These are phyloP conservation scores for Tylopilus subfusipes DNA, from an alignment of 768 basidiomycete genomes.

Conservation along the genomic window DNA sequence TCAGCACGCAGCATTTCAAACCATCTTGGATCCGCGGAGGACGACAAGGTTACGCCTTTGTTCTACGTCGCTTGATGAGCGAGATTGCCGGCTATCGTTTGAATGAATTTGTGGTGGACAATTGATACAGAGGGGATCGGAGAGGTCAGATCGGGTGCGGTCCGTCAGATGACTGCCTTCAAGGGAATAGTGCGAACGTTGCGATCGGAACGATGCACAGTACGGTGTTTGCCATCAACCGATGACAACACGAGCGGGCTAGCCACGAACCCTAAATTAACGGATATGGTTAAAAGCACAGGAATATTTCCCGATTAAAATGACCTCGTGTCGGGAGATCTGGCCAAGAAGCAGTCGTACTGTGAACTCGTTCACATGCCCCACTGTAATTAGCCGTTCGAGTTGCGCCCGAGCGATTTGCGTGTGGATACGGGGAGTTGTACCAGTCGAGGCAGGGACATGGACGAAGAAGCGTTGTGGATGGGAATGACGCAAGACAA, in stretches of 20 bases:
- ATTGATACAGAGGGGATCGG: conserved; percentile 6
- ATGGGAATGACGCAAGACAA: conserved; percentile 8
- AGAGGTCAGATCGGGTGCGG: conserved; percentile 19
- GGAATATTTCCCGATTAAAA: conserved; percentile 25
- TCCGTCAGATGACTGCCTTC: conserved; percentile 17
- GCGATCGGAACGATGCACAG: conserved; percentile 11
- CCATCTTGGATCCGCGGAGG: conserved; percentile 28
- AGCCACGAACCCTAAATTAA: conserved; percentile 29
- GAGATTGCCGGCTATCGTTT: not conserved
- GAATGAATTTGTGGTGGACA: not conserved
- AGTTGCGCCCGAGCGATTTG: conserved; percentile 18
- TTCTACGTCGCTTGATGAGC: conserved; percentile 6
- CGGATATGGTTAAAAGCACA: conserved; percentile 28
- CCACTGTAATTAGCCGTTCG: conserved; percentile 13
- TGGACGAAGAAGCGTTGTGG: conserved; percentile 3
- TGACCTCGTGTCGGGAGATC: conserved; percentile 22
- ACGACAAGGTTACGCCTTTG: conserved; percentile 1
- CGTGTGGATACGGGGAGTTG: conserved; percentile 7
- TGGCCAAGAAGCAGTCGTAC: conserved; percentile 17
- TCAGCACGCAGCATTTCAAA: conserved; percentile 16
- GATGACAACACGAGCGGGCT: conserved; percentile 11
- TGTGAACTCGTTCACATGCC: conserved; percentile 7
- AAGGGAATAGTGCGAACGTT: conserved; percentile 15
- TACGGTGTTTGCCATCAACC: conserved; percentile 21
- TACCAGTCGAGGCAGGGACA: conserved; percentile 3